Percentiles rank a stretch among this genome's conserved stretches.
Conservation (phyloP, 2,329 filamentous ascomycete genomes). For the Elsinoe ampelina region DNA sequence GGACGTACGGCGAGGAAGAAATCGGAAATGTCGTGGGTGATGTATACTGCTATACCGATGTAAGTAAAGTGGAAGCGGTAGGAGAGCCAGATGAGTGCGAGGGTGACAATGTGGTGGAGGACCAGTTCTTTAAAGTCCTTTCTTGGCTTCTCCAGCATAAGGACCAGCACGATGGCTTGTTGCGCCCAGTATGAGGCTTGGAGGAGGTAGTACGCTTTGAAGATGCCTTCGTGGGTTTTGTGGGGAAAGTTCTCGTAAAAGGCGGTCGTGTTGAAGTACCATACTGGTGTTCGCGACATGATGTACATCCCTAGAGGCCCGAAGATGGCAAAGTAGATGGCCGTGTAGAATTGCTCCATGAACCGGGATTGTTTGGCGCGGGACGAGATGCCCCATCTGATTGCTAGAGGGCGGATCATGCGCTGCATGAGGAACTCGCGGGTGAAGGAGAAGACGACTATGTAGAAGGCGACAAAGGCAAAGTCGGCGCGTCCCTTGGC, state of each 20-base stretch:
- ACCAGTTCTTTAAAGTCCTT: conserved; percentile 95
- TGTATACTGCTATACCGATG: conserved; percentile 86
- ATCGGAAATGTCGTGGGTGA: conserved; percentile 88
- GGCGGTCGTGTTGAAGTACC: conserved; percentile 86
- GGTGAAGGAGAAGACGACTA: conserved; percentile 79
- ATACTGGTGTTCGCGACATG: conserved; percentile 83
- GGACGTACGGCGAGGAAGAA: conserved; percentile 84
- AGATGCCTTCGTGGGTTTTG: conserved; percentile 63
- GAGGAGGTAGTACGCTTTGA: conserved; percentile 96
- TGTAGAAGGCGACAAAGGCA: conserved; percentile 83
- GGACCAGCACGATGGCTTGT: conserved; percentile 76
- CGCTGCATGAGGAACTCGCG: conserved; percentile 96
- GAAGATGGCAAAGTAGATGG: conserved; percentile 76
- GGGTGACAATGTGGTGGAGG: conserved; percentile 80
- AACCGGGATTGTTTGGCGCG: conserved; percentile 78
- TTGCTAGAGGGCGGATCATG: conserved; percentile 66
- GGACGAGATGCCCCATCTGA: conserved; percentile 57
- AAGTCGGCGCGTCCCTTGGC: conserved; percentile 83
- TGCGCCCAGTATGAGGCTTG: conserved; percentile 94
- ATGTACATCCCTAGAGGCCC: conserved; percentile 80
- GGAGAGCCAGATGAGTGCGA: conserved; percentile 73
- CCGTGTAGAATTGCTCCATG: conserved; percentile 95
- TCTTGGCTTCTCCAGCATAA: conserved; percentile 83
- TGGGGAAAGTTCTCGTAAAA: conserved; percentile 91
- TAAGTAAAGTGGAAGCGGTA: conserved; percentile 97